Evolutionary conservation across 331 rosid species (phyloP), one percentile per base, ranked within the genome.

Genomic region (Arachis monticola): DNA sequence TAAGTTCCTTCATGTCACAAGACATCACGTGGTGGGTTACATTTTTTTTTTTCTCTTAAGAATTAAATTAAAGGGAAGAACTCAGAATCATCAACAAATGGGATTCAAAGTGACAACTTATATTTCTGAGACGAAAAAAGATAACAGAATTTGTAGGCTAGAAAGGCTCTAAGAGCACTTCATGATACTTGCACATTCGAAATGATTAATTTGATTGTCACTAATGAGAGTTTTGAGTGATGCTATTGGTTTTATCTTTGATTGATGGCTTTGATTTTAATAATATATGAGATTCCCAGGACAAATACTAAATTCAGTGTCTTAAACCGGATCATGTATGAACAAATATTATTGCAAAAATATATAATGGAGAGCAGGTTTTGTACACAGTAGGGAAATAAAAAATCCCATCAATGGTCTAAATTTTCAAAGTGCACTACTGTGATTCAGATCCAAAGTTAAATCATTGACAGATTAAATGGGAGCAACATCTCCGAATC

Each of bases 1-100:
- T 48, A 32, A 7, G 50, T 44, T 65, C 67, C 60, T 60, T 79
- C 3, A 66, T 69, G 59, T 80, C 89, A 82, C 90, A 69, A 75
- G 79, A 75, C 79, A 71, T 83, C 96, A 91, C 88, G 93, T 83
- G 93, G 79, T 31, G 1, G 3, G 77, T 75, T 79, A 3, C 38
- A 51, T 66, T 41, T 67, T 62, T 70, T 61, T 4, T 35, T 4
- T 4, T 41, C n/a, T 2, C 7, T 48, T 14, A 55, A 38, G 45
- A 7, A 14, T 45, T 35, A 10, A 30, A 10, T 35, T 2, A 41
- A 70, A 42, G n/a, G 63, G 13, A 44, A n/a, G 9, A 55, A 41
- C 50, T 45, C 58, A 7, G 1, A 64, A 12, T 57, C 14, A 31
- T 66, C 60, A 70, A 38, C 14, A n/a, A 60, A 47, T 70, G 81